Base-by-base conservation (phyloP, 352 stramenopile genomes). In the Phytophthora pisi region DNA sequence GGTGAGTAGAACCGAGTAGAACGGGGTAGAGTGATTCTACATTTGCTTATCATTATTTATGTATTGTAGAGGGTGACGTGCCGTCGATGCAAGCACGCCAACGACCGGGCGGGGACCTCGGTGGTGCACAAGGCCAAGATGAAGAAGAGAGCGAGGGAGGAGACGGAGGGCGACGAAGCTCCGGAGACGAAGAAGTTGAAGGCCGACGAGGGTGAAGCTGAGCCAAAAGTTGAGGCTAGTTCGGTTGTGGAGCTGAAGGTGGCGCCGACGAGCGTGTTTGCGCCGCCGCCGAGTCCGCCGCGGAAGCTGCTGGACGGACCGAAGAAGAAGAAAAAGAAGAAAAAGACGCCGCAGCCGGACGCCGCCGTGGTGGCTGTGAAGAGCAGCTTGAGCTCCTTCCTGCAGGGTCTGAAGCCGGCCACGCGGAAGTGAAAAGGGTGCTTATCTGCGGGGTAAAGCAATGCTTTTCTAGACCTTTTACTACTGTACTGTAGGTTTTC, bases 251-350 rank as follows among this genome's bases (percentile, higher is more conserved):
- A 63, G 36, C 16, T 68, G 49, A 50, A 66, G 10, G 34, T 58
- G 36, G 61, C 64, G 24, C 34, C 67, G 16, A 61, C 54, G 18
- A 90, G 83, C 61, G 51, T 90, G 42, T 89, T 90, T 65, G 77
- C 73, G 1, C 62, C 67, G 45, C 72, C 76, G 1, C 57, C 81
- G n/a, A 92, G 83, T 64, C 83, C 82, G 0, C 85, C 86, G 26
- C 64, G 84, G 16, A 91, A 89, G 61, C 67, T 95, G 30, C 65
- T 95, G 5, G 88, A 95, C 40, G 78, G 75, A 26, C 77, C 79
- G 2, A 90, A 86, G 57, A 75, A 78, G 49, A 86, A 88, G 64
- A 92, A 92, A 60, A 93, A 93, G 61, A 90, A 90, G 36, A 82
- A 86, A 59, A 90, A 90, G 36, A 82, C 85, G 26, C 2, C 28